These are phyloP conservation scores for Saprolegnia parasitica DNA, from an alignment of 352 stramenopile species.

Conservation along the genomic window DNA sequence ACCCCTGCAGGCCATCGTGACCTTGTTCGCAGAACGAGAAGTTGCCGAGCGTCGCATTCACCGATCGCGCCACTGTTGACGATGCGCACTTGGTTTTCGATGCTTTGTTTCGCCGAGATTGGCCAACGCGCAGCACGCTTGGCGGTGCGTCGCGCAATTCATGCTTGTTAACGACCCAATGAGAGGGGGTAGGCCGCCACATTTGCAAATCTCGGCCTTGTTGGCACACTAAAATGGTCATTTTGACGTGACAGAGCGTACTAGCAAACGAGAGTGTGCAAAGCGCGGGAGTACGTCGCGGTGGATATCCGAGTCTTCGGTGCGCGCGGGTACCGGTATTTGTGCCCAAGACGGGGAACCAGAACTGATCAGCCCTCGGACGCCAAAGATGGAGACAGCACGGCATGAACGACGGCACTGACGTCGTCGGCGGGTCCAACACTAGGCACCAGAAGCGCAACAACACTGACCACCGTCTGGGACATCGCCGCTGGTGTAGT, in stretches of 20 bases:
- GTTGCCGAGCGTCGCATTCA: conserved; percentile 92
- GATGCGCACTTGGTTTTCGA: conserved; percentile 91
- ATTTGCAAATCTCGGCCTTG: conserved; percentile 92
- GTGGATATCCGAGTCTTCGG: conserved; percentile 89
- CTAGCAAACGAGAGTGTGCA: conserved; percentile 88
- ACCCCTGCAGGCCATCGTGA: conserved; percentile 92
- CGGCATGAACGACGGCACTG: too few species aligned
- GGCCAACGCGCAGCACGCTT: conserved; percentile 92
- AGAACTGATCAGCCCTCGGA: too few species aligned
- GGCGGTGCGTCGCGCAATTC: conserved; percentile 79
- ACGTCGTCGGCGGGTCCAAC: too few species aligned
- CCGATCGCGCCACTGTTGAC: conserved; percentile 85
- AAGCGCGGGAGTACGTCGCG: conserved; percentile 88
- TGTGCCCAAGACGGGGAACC: too few species aligned
- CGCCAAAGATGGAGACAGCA: too few species aligned
- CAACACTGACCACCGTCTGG: too few species aligned
- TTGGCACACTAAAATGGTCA: conserved; percentile 58
- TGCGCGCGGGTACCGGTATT: conserved; percentile 91
- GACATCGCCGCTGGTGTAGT: too few species aligned
- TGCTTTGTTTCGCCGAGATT: conserved; percentile 93
- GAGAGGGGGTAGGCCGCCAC: conserved; percentile 87
- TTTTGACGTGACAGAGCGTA: background rate
- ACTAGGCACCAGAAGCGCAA: too few species aligned
- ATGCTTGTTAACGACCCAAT: conserved; percentile 66
- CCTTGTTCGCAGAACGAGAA: conserved; percentile 95